Conservation (phyloP, 2,329 filamentous ascomycete species). For the Exophiala sideris region DNA sequence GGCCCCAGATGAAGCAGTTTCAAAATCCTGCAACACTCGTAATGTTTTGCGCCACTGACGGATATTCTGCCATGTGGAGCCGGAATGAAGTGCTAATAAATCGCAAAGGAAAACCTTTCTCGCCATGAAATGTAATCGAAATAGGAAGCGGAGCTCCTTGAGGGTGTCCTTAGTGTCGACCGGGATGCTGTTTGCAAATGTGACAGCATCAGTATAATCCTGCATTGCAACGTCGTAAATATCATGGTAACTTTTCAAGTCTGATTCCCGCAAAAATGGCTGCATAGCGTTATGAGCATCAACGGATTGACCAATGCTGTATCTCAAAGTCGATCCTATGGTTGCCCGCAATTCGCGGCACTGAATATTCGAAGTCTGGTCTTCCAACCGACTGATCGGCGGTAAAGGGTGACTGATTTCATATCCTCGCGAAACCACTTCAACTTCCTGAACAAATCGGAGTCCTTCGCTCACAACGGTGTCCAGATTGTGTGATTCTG, state of each 20-base stretch:
- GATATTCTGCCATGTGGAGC: slow-evolving; percentile 35
- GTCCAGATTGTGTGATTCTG: slow-evolving; percentile 76
- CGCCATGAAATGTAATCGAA: slow-evolving; percentile 74
- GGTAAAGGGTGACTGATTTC: slow-evolving; percentile 83
- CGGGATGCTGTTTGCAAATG: slow-evolving; percentile 61
- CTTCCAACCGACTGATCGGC: slow-evolving; percentile 88
- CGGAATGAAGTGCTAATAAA: slow-evolving; percentile 80
- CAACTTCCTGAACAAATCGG: slow-evolving; percentile 87
- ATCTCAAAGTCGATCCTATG: slow-evolving; percentile 66
- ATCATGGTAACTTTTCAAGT: slow-evolving; percentile 89
- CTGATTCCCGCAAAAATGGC: slow-evolving; percentile 70
- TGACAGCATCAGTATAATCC: slow-evolving; percentile 68
- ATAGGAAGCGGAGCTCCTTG: slow-evolving; percentile 74
- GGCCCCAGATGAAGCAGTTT: slow-evolving; percentile 10
- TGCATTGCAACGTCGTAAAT: slow-evolving; percentile 75
- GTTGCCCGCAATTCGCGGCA: slow-evolving; percentile 75
- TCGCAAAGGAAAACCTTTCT: slow-evolving; percentile 85
- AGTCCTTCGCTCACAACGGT: slow-evolving; percentile 71
- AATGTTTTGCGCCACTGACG: slow-evolving; percentile 55
- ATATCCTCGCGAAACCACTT: slow-evolving; percentile 87
- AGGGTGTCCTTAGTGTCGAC: slow-evolving; percentile 75
- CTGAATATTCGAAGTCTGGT: slow-evolving; percentile 71
- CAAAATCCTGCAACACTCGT: slow-evolving; percentile 77
- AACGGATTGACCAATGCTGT: slow-evolving; percentile 68
- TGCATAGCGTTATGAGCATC: slow-evolving; percentile 67